Evolutionary conservation across 192 early-diverging fungal genomes (phyloP).

Genomic region (Coemansia erecta): DNA sequence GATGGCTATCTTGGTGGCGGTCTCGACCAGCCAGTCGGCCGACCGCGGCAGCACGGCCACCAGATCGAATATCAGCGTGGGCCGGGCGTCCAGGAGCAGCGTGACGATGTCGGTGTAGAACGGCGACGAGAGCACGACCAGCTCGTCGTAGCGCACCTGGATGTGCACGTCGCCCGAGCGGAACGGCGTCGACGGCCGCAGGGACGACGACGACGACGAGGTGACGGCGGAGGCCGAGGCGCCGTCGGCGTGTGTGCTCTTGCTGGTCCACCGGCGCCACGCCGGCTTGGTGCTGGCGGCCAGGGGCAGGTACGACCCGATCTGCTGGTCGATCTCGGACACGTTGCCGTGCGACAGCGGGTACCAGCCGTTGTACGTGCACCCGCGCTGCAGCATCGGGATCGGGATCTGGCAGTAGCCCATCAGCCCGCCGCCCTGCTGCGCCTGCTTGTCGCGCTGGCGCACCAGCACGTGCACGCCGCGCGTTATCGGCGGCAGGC

Average conservation of each 20-base stretch:
- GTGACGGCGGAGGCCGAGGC: too few species aligned
- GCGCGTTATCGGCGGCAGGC: slow-evolving; percentile 23
- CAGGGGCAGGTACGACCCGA: slow-evolving; percentile 19
- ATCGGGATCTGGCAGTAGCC: slow-evolving; percentile 44
- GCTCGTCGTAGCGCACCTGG: slow-evolving; percentile 46
- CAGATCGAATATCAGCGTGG: slow-evolving; percentile 35
- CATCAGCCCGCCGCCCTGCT: slow-evolving; percentile 17
- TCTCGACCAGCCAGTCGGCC: slow-evolving; percentile 52
- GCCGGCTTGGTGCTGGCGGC: slow-evolving; percentile 19
- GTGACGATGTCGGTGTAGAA: slow-evolving; percentile 22
- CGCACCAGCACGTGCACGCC: slow-evolving; percentile 22
- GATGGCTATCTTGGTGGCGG: slow-evolving; percentile 38
- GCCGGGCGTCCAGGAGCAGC: slow-evolving; percentile 27
- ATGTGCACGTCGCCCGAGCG: slow-evolving; percentile 47
- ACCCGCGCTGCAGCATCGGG: slow-evolving; percentile 25
- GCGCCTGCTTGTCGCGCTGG: slow-evolving; percentile 12
- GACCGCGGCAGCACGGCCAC: slow-evolving; percentile 24
- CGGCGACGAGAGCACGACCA: slow-evolving; percentile 24
- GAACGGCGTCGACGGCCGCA: slow-evolving; percentile 25
- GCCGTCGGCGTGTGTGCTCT: neutral
- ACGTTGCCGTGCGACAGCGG: slow-evolving; percentile 37
- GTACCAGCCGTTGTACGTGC: slow-evolving; percentile 51
- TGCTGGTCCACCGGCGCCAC: slow-evolving; percentile 7
- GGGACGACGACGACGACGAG: too few species aligned
- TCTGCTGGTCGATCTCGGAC: slow-evolving; percentile 4